Evolutionary conservation across 352 stramenopile species (phyloP), one percentile per base, ranked within the genome.

Genomic region (Hyaloperonospora brassicae): DNA sequence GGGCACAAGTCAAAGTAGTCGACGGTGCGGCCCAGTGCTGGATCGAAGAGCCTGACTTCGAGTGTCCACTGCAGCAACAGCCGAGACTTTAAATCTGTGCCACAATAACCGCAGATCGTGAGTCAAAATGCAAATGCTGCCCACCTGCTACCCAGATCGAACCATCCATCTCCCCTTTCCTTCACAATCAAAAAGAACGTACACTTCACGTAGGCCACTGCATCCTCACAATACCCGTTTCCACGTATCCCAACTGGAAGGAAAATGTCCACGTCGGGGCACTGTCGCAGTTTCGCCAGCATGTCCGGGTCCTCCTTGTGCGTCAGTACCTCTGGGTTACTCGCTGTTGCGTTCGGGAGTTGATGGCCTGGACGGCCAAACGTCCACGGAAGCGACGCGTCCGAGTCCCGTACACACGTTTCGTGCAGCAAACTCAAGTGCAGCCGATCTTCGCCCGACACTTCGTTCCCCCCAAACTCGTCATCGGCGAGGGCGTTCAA

Each of bases 1-100:
- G 72, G 72, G 14, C 74, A 85, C 40, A 85, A 47, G 11, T 88
- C 78, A 44, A 70, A 75, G 60, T 88, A 88, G 23, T 70, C 62
- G 24, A 72, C 60, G 5, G 48, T 17, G 9, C 39, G 42, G 35
- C 58, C 57, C 1, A 42, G 35, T 47, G 62, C 31, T 1, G 57
- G 31, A 54, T 76, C 62, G 23, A 61, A 62, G 12, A 68, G 59
- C 17, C 59, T 64, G 10, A 62, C 17, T 8, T 64, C 36, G 1
- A 76, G 51, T 9, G 51, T 58, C 70, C 70, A 79, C 21, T 46
- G 5, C 0, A 67, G 67, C 34, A 79, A 27, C 31, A 73, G 12
- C 0, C 70, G 47, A 39, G 70, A 72, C 23, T 66, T 55, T 12
- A 73, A 46, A 27, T 69, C 64, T 76, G 45, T 1, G 63, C 39